Evolutionary conservation across 768 basidiomycete species (phyloP), one percentile per base, ranked within the genome.

Genomic region (Floccularia luteovirens): DNA sequence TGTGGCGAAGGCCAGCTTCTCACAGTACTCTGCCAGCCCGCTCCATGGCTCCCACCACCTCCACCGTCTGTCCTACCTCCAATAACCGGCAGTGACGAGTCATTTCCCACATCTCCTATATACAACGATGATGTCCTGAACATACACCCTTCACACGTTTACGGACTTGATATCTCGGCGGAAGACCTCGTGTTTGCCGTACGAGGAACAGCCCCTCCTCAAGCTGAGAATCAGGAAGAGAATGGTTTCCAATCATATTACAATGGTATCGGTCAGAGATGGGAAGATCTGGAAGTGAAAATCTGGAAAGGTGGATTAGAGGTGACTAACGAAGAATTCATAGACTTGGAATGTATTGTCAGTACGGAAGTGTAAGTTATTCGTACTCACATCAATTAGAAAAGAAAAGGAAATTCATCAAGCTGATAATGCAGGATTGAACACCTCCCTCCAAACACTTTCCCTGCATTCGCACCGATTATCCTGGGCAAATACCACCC

Each of bases 1-100:
- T 93, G 90, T 49, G 90, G 90, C 28, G 79, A 87, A 58, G 90
- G 90, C 16, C 66, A 78, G 27, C 69, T 92, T 5, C 73, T 92
- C 11, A 56, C 66, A 0, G 71, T 78, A 7, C 75, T 93, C 8
- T 75, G 75, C 47, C 79, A 85, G 51, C 82, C 90, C 0, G 77
- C 89, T 1, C 79, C 82, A 1, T 84, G 83, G 75, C 71, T 82
- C 19, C 46, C 64, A 31, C 55, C 75, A 14, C 68, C 68, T 2
- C 63, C 67, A 17, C 32, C 49, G 5, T 50, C 58, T 1, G 38
- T 72, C 25, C 58, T 64, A n/a, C 58, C 62, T 24, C 37, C 42
- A 25, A 23, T 50, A 19, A 31, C 38, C 21, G 30, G 38, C 35
- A 30, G 57, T 43, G 38, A 50, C 31, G 45, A 44, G 25, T 40